Conservation (phyloP, 495 filamentous ascomycete genomes). For the Glonium stellatum region DNA sequence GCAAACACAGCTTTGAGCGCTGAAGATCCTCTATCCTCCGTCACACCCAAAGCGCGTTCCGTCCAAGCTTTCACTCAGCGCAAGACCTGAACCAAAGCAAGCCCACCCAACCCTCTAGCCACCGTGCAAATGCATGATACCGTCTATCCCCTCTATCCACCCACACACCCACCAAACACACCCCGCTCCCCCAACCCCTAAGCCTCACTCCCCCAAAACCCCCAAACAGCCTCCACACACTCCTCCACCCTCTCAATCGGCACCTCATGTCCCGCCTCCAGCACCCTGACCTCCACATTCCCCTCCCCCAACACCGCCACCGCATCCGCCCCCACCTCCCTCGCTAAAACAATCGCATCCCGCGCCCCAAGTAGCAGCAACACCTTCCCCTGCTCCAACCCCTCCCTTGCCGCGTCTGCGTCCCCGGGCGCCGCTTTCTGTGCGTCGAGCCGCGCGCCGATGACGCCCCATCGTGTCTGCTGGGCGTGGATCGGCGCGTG, state of each 20-base stretch:
- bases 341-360: constrained; percentile 48
- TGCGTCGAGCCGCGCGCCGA: constrained; percentile 46
- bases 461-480: constrained; percentile 50
- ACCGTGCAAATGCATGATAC: no score
- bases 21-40: no score
- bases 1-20: no score
- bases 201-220: neutral
- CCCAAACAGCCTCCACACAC: constrained; percentile 41
- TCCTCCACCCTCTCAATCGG: constrained; percentile 49
- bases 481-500: constrained; percentile 48
- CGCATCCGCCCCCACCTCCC: constrained; percentile 53
- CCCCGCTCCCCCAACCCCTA: neutral
- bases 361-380: constrained; percentile 48
- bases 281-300: constrained; percentile 42
- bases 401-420: constrained; percentile 19
- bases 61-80: no score
- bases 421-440: constrained; percentile 29
- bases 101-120: no score
- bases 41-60: no score
- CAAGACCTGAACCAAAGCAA: no score
- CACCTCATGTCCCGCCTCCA: constrained; percentile 53
- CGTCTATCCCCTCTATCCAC: neutral
- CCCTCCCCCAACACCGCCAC: constrained; percentile 41
- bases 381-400: constrained; percentile 45
- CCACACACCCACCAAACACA: neutral